Evolutionary conservation across 2,329 filamentous ascomycete species (phyloP).

Genomic region (Botrytis porri): DNA sequence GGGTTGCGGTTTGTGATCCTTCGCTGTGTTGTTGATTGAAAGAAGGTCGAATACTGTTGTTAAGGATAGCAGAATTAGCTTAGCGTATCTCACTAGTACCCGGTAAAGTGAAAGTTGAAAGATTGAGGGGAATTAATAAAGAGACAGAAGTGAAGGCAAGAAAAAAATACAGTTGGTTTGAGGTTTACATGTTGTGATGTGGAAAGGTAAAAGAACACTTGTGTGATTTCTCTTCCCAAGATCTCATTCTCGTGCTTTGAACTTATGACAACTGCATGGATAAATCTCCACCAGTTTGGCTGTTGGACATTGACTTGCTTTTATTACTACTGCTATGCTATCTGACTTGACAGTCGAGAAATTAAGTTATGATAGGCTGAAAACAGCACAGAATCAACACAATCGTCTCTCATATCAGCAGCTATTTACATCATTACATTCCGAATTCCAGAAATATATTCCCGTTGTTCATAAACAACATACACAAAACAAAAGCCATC

Average conservation of each 20-base stretch:
- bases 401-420: background rate
- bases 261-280: too few species aligned
- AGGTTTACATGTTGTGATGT: background rate
- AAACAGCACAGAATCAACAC: background rate
- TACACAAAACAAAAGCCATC: background rate
- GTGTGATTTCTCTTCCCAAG: background rate
- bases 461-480: background rate
- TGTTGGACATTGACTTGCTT: too few species aligned
- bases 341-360: background rate
- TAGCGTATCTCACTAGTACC: background rate
- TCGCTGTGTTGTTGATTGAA: background rate
- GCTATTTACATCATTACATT: background rate
- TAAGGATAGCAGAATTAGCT: background rate
- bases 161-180: background rate
- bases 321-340: background rate
- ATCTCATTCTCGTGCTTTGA: background rate
- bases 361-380: accelerated
- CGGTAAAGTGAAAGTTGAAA: background rate
- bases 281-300: too few species aligned
- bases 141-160: background rate
- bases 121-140: background rate
- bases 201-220: background rate
- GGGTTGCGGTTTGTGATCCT: accelerated
- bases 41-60: background rate
- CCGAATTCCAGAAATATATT: too few species aligned